Conservation (phyloP, 2,329 filamentous ascomycete species). For the Cladophialophora yegresii region DNA sequence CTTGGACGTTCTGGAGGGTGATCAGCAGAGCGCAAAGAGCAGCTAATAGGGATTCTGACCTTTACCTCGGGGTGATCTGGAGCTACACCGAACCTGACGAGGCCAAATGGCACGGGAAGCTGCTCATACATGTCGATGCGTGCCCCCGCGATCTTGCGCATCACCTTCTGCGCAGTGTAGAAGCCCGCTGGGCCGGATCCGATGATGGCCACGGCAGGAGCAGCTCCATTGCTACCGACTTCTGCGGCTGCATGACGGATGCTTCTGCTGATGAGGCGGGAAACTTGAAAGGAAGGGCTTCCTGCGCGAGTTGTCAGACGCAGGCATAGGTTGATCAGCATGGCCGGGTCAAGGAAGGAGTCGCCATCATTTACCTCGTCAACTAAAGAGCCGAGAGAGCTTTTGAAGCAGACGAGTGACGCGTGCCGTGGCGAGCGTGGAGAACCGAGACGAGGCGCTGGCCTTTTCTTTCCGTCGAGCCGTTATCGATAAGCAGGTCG, state of each 20-base stretch:
- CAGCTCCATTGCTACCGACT: constrained; percentile 44
- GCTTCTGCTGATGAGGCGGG: neutral
- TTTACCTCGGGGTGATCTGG: constrained; percentile 98
- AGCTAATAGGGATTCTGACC: constrained; percentile 52
- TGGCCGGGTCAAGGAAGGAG: constrained; percentile 8
- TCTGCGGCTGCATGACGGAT: constrained; percentile 21
- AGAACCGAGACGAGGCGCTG: neutral
- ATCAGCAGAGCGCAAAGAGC: neutral
- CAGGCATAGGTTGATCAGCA: constrained; percentile 26
- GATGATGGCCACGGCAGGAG: constrained; percentile 80
- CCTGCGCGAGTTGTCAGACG: constrained; percentile 18
- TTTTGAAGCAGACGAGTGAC: constrained; percentile 1
- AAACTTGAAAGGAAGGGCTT: neutral
- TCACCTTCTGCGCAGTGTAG: constrained; percentile 84
- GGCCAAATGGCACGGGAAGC: constrained; percentile 85
- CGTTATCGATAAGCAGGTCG: constrained; percentile 9
- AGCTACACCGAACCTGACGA: constrained; percentile 93
- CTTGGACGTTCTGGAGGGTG: constrained; percentile 76
- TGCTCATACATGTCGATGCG: constrained; percentile 95
- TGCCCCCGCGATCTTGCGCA: constrained; percentile 71
- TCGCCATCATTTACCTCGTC: constrained; percentile 22
- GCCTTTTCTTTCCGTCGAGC: neutral
- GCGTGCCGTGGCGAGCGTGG: too few species aligned
- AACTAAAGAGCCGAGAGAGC: neutral
- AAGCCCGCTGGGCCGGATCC: constrained; percentile 95